Evolutionary conservation across 495 filamentous ascomycete genomes (phyloP).

Genomic region (Lophiostoma macrostomum): DNA sequence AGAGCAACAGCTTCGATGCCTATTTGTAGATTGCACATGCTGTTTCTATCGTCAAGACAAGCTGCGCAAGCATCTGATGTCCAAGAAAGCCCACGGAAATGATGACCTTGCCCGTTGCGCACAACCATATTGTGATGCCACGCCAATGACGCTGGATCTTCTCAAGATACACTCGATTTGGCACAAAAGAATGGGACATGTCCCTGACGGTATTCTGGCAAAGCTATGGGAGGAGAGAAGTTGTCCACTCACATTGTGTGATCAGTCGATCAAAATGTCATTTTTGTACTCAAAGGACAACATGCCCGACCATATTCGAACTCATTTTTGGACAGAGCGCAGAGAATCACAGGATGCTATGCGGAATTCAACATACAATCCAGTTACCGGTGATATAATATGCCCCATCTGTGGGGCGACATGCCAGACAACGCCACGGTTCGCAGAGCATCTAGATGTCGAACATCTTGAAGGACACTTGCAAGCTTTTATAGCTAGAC

Average conservation of each 20-base stretch:
- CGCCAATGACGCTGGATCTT: neutral
- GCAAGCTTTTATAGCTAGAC: neutral
- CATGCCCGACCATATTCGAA: neutral
- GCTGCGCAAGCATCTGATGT: conserved; percentile 1
- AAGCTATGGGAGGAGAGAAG: neutral
- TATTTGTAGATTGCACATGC: neutral
- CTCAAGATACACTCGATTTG: conserved; percentile 2
- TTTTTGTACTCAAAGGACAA: no score
- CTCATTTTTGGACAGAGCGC: neutral
- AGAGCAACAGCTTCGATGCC: neutral
- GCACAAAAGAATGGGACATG: neutral
- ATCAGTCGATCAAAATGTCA: neutral
- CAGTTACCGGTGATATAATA: neutral
- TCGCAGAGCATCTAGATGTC: neutral
- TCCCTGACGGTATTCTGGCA: neutral
- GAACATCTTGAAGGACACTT: neutral
- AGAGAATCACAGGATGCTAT: neutral
- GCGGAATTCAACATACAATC: neutral
- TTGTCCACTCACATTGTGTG: neutral
- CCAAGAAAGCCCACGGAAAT: neutral
- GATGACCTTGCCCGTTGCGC: neutral
- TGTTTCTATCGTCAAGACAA: conserved; percentile 14
- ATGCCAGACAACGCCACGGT: neutral
- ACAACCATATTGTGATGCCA: neutral
- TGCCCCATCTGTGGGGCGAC: neutral